Evolutionary conservation across 768 basidiomycete species (phyloP).

Genomic region (Pleurotus platypus): DNA sequence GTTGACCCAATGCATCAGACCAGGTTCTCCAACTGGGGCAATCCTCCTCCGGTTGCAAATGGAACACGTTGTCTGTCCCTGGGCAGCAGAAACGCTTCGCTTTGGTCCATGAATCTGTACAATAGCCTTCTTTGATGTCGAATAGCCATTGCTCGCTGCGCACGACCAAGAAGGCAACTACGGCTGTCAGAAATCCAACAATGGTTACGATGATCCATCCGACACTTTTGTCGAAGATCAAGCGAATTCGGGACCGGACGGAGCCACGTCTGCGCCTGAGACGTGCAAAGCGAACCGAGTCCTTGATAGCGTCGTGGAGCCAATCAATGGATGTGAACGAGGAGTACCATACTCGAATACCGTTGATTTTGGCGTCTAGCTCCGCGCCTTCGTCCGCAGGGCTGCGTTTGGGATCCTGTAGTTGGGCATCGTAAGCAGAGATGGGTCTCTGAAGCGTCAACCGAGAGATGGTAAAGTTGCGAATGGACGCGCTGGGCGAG

Average conservation of each 20-base stretch:
- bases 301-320: constrained; percentile 96
- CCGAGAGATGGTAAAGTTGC: constrained; percentile 35
- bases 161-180: constrained; percentile 84
- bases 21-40: constrained; percentile 79
- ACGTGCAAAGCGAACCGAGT: constrained; percentile 75
- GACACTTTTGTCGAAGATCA: constrained; percentile 69
- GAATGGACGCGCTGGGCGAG: constrained; percentile 32
- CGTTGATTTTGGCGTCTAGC: constrained; percentile 70
- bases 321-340: constrained; percentile 92
- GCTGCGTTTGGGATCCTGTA: constrained; percentile 29
- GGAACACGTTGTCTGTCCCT: constrained; percentile 17
- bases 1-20: constrained; percentile 49
- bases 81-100: constrained; percentile 85
- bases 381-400: constrained; percentile 36
- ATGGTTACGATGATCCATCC: constrained; percentile 91
- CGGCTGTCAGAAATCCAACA: constrained; percentile 81
- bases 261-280: constrained; percentile 65
- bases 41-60: constrained; percentile 21
- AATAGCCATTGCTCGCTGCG: constrained; percentile 87
- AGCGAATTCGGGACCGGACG: constrained; percentile 57
- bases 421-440: constrained; percentile 65
- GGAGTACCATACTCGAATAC: constrained; percentile 87
- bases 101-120: constrained; percentile 62
- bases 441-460: constrained; percentile 57
- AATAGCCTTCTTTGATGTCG: constrained; percentile 91